Base-by-base conservation (phyloP, 2,329 filamentous ascomycete species). In the Aschersonia sp. region DNA sequence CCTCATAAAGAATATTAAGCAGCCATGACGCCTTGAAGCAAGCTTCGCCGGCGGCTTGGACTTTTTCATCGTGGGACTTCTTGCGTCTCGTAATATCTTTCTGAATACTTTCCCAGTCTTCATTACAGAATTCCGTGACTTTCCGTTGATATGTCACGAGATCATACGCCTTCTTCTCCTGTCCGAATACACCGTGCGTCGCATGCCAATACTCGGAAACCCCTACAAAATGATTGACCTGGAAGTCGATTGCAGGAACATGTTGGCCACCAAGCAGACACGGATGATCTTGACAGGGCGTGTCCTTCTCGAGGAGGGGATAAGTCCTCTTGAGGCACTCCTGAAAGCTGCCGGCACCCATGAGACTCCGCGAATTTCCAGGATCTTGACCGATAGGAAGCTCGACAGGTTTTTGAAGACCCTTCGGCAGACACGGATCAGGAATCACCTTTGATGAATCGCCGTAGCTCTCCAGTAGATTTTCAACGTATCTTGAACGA, bases 141-240 rank as follows among this genome's bases (percentile, higher is more conserved):
- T 83, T 79, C 52, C 83, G 73, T 60, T 97, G 89, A 57, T 97
- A 98, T 0, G 85, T 88, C 51, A 82, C 78, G 55, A 95, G 86
- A 58, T 97, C 88, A 62, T 97, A 98, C 0, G 85, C 79, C 55
- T 88, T 85, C 54, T 85, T 83, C 51, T 78, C 75, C 53, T 86
- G 80, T 4, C 79, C 80, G 56, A 98, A 97, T 2, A 97, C 83
- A 47, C 92, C 88, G 57, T 98, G 92, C 0, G 92, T 98, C 0
- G 90, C 94, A 63, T 98, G 92, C 90, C 92, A 98, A 65, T 94
- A 98, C 61, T 98, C 92, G 1, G 90, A 97, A 4, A 98, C 90
- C 9, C 92, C 92, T 31, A 98, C 83, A 58, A 98, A 98, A 62
- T 96, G 94, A 57, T 98, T 98, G 37, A 97, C 82, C 52, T 92